Evolutionary conservation across 768 basidiomycete genomes (phyloP).

Genomic region (Sarcodon sp.): DNA sequence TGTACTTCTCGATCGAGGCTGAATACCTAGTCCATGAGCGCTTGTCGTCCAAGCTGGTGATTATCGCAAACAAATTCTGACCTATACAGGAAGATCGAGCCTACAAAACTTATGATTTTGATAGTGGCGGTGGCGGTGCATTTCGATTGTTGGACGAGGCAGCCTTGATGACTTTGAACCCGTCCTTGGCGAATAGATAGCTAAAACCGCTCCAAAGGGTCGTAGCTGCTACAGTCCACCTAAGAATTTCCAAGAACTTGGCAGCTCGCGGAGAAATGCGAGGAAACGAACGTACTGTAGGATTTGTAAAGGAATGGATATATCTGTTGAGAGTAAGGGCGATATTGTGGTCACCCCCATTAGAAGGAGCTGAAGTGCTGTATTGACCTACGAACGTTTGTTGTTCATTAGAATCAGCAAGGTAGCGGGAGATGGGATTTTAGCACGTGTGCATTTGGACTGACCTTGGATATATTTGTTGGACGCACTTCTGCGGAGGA

Average conservation of each 20-base stretch:
- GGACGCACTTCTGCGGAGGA: slow-evolving; percentile 93
- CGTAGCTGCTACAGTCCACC: slow-evolving; percentile 79
- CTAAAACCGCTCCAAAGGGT: slow-evolving; percentile 88
- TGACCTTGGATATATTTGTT: slow-evolving; percentile 86
- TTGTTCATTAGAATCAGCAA: background rate
- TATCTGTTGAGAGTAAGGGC: slow-evolving; percentile 57
- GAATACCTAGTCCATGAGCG: no score
- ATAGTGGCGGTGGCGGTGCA: no score
- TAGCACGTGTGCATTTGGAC: background rate
- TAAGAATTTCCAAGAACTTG: slow-evolving; percentile 17
- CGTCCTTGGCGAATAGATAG: slow-evolving; percentile 65
- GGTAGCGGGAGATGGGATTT: background rate
- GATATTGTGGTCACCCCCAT: slow-evolving; percentile 86
- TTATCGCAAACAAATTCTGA: no score
- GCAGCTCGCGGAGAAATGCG: background rate
- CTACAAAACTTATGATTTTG: no score
- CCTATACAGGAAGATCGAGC: no score
- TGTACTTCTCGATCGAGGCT: no score
- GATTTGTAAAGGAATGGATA: slow-evolving; percentile 40
- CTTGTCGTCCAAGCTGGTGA: no score
- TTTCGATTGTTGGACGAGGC: no score
- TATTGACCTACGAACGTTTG: slow-evolving; percentile 56
- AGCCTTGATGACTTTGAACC: slow-evolving; percentile 37
- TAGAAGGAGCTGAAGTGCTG: slow-evolving; percentile 77
- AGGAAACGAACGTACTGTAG: slow-evolving; percentile 51